Evolutionary conservation across 2,329 filamentous ascomycete genomes (phyloP).

Genomic region (Neurospora sp.): DNA sequence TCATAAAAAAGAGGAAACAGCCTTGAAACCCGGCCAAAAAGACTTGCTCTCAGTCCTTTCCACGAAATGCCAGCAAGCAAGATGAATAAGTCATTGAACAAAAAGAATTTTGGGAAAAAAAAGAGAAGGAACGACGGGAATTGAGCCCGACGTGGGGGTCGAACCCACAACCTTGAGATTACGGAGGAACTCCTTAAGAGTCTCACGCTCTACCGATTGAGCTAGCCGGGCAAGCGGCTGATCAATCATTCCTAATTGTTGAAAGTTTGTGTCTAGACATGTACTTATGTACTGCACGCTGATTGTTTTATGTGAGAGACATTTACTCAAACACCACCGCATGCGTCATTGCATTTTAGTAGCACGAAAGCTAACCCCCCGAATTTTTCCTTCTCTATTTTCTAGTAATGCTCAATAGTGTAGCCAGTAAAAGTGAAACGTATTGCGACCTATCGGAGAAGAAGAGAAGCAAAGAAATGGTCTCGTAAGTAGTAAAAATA

Average conservation of each 20-base stretch:
- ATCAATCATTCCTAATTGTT: not conserved
- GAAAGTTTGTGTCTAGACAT: accelerated
- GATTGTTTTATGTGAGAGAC: not conserved
- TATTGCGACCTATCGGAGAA: not conserved
- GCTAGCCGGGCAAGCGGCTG: constrained; percentile 41
- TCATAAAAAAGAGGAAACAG: too few species aligned
- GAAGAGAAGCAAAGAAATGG: not conserved
- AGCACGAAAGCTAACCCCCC: not conserved
- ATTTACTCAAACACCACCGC: not conserved
- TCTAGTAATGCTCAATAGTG: not conserved
- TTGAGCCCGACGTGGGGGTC: constrained; percentile 16
- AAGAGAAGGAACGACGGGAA: constrained; percentile 6
- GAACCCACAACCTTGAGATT: constrained; percentile 11
- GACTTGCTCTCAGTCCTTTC: too few species aligned
- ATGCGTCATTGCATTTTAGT: not conserved
- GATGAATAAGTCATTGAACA: not conserved
- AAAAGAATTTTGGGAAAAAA: not conserved
- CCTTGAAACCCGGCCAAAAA: too few species aligned
- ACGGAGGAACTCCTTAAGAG: constrained; percentile 39
- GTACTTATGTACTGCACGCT: not conserved
- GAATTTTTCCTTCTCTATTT: not conserved
- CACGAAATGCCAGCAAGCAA: too few species aligned
- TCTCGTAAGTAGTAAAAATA: not conserved
- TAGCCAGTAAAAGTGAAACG: not conserved
- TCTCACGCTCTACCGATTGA: constrained; percentile 65